phyloP scores from a whole-genome alignment of 1,284 basidiomycete genomes.

The Cryptococcus hybrid region DNA sequence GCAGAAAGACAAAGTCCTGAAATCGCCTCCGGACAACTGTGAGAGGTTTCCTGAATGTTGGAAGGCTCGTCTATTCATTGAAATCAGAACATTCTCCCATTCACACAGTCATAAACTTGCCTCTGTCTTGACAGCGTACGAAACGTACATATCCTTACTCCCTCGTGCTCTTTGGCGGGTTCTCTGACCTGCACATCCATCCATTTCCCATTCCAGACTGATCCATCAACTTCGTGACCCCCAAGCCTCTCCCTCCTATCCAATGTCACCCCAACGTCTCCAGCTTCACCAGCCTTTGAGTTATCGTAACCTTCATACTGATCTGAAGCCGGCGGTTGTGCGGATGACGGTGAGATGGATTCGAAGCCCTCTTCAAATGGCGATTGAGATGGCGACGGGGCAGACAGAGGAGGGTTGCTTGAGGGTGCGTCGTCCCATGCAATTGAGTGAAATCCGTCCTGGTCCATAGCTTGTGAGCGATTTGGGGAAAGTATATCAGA shows the following conservation, averaged over 20 bases:
- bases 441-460: conserved; percentile 48
- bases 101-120: conserved; percentile 53
- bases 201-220: conserved; percentile 74
- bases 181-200: conserved; percentile 83
- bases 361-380: conserved; percentile 42
- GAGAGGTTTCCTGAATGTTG: conserved; percentile 51
- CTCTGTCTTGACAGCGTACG: conserved; percentile 87
- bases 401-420: not conserved
- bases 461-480: conserved; percentile 16
- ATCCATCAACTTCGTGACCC: conserved; percentile 15
- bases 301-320: not conserved
- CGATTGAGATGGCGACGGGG: conserved; percentile 1
- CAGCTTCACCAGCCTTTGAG: not conserved
- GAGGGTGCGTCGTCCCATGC: conserved; percentile 47
- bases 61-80: conserved; percentile 41
- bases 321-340: not conserved
- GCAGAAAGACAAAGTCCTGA: conserved; percentile 94
- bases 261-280: not conserved
- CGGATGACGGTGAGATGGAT: conserved; percentile 26
- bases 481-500: too few species aligned
- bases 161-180: conserved; percentile 75
- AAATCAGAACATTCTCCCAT: not conserved
- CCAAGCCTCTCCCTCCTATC: conserved; percentile 1
- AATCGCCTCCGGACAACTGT: conserved; percentile 82
- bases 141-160: conserved; percentile 94